phyloP scores from a whole-genome alignment of 257 asterid genomes.

The Ilex aquifolium region DNA sequence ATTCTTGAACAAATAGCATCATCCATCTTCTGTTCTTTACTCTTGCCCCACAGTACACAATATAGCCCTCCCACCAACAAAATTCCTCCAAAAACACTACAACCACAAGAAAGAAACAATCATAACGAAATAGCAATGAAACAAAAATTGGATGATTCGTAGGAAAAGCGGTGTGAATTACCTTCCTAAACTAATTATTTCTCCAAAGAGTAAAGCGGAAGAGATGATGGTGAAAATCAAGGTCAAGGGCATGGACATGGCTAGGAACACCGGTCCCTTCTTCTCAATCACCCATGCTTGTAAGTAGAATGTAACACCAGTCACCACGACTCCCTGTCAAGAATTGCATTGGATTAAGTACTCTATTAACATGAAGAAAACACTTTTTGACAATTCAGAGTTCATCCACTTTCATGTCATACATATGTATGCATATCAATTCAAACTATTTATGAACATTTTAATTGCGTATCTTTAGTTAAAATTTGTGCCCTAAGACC shows the following conservation, averaged over 20 bases:
- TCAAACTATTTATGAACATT: no score
- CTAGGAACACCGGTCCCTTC: conserved; percentile 80
- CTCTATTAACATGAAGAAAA: no score
- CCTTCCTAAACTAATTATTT: conserved; percentile 70
- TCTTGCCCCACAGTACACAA: conserved; percentile 77
- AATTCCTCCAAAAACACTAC: conserved; percentile 66
- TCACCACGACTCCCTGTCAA: conserved; percentile 71
- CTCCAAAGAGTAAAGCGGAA: conserved; percentile 65
- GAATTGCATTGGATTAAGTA: no score
- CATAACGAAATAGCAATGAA: background rate
- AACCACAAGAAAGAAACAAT: background rate
- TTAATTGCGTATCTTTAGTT: no score
- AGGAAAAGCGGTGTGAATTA: conserved; percentile 1
- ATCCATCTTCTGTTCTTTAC: conserved; percentile 42
- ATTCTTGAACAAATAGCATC: conserved; percentile 11
- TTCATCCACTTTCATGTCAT: no score
- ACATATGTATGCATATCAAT: no score
- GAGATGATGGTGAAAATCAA: conserved; percentile 45
- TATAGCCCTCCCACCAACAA: conserved; percentile 73
- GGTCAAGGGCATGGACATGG: conserved; percentile 65
- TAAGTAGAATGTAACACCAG: conserved; percentile 68
- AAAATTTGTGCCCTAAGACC: no score
- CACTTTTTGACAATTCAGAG: no score
- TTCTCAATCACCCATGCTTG: conserved; percentile 87
- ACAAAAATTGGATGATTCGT: no score